Evolutionary conservation across 805 yeast genomes (phyloP).

Genomic region (Blastobotrys robertii): DNA sequence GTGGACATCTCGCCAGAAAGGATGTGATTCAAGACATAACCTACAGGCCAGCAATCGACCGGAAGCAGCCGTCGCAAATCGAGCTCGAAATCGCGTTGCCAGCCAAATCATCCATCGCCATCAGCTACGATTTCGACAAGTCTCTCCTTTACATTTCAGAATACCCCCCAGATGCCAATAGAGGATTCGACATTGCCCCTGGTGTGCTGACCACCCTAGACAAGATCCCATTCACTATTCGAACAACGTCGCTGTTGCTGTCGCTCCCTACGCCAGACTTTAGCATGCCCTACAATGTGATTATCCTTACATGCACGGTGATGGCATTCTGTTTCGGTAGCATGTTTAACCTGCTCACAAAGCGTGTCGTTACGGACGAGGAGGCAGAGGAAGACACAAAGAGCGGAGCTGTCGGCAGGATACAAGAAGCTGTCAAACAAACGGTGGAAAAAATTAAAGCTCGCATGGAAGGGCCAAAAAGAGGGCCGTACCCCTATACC

Average conservation of each 20-base stretch:
- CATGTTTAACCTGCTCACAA: slow-evolving; percentile 65
- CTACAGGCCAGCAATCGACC: slow-evolving; percentile 71
- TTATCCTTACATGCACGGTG: slow-evolving; percentile 84
- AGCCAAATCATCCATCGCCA: slow-evolving; percentile 44
- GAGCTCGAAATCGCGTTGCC: slow-evolving; percentile 64
- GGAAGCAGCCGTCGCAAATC: slow-evolving; percentile 72
- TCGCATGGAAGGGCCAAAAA: slow-evolving; percentile 4
- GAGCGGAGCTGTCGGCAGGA: slow-evolving; percentile 7
- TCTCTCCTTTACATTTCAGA: slow-evolving; percentile 75
- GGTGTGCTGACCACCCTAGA: slow-evolving; percentile 59
- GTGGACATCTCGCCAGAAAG: slow-evolving; percentile 13
- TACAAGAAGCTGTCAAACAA: not conserved
- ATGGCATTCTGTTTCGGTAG: slow-evolving; percentile 90
- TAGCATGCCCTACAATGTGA: slow-evolving; percentile 97
- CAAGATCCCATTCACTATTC: slow-evolving; percentile 17
- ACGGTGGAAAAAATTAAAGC: not conserved
- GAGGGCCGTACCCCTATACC: slow-evolving; percentile 12
- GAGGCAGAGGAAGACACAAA: slow-evolving; percentile 29
- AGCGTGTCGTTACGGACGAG: slow-evolving; percentile 65
- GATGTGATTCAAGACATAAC: slow-evolving; percentile 41
- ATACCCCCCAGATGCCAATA: slow-evolving; percentile 99
- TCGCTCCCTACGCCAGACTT: slow-evolving; percentile 95
- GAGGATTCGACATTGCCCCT: slow-evolving; percentile 91
- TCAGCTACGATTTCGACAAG: slow-evolving; percentile 78
- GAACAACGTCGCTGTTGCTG: slow-evolving; percentile 81